These are phyloP conservation scores for Vararia minispora DNA, from an alignment of 768 basidiomycete genomes.

Conservation along the genomic window DNA sequence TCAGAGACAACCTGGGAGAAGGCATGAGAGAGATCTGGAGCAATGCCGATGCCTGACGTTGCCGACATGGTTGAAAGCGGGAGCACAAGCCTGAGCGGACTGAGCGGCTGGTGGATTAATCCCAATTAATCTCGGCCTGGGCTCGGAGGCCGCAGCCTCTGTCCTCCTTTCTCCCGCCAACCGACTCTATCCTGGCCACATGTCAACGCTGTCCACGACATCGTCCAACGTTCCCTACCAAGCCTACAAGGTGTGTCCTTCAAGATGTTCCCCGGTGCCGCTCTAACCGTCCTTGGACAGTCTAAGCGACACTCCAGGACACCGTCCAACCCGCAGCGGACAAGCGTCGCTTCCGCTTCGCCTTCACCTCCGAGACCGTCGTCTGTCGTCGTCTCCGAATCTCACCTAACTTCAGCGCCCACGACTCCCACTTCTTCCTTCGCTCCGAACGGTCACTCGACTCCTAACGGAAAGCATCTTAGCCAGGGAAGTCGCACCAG, in stretches of 20 bases:
- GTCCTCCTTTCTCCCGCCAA: background rate
- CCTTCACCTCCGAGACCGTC: slow-evolving; percentile 10
- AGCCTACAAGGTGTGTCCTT: slow-evolving; percentile 30
- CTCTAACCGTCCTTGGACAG: slow-evolving; percentile 16
- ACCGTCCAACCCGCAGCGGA: slow-evolving; percentile 20
- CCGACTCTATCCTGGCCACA: background rate
- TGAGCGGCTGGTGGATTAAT: background rate
- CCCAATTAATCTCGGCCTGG: too few relatives aligned
- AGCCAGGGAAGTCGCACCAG: too few relatives aligned
- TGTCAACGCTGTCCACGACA: slow-evolving; percentile 15
- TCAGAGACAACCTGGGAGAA: slow-evolving; percentile 51
- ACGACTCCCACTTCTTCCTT: slow-evolving; percentile 2
- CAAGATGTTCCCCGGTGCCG: background rate
- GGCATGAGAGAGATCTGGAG: slow-evolving; percentile 39
- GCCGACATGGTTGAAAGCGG: slow-evolving; percentile 44
- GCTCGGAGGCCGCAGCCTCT: background rate
- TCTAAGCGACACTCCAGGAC: slow-evolving; percentile 37
- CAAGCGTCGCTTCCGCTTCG: slow-evolving; percentile 1
- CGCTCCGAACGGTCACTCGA: too few relatives aligned
- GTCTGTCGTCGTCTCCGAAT: background rate
- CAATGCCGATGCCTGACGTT: slow-evolving; percentile 58
- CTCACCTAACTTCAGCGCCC: background rate
- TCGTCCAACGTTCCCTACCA: slow-evolving; percentile 35
- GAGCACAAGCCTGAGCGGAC: background rate
- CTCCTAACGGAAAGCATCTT: too few relatives aligned